Conservation (phyloP, 1,284 basidiomycete genomes). For the Crocinoboletus sp. region DNA sequence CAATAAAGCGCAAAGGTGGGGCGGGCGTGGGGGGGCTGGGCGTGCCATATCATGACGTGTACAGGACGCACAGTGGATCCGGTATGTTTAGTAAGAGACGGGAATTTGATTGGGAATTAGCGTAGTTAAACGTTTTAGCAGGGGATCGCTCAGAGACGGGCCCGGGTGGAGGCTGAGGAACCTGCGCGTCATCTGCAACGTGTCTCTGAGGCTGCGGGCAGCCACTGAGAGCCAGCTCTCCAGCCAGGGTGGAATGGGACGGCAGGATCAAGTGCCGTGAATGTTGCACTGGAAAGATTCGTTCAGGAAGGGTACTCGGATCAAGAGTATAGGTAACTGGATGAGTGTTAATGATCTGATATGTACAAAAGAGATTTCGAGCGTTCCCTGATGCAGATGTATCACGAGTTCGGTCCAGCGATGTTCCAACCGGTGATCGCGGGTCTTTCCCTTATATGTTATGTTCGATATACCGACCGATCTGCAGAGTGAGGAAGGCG, state of each 20-base stretch:
- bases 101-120: slow-evolving; percentile 31
- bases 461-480: slow-evolving; percentile 17
- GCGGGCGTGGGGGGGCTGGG: slow-evolving; percentile 3
- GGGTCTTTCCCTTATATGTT: slow-evolving; percentile 29
- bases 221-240: too few species aligned
- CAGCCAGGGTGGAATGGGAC: too few species aligned
- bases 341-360: slow-evolving; percentile 12
- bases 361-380: slow-evolving; percentile 9
- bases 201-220: not conserved
- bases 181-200: slow-evolving; percentile 1
- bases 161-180: not conserved
- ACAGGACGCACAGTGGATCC: not conserved
- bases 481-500: slow-evolving; percentile 19
- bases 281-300: slow-evolving; percentile 1
- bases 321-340: not conserved
- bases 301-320: not conserved
- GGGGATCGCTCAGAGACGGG: slow-evolving; percentile 21
- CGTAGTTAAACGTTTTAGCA: slow-evolving; percentile 34
- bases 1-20: slow-evolving; percentile 5
- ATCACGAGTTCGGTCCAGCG: slow-evolving; percentile 4
- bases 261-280: slow-evolving; percentile 7
- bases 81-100: slow-evolving; percentile 20
- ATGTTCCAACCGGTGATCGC: slow-evolving; percentile 19
- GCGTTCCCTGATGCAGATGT: not conserved
- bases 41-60: slow-evolving; percentile 25